Base-by-base conservation (phyloP, 1,139 yeast genomes). In the Suhomyces anneliseae region DNA sequence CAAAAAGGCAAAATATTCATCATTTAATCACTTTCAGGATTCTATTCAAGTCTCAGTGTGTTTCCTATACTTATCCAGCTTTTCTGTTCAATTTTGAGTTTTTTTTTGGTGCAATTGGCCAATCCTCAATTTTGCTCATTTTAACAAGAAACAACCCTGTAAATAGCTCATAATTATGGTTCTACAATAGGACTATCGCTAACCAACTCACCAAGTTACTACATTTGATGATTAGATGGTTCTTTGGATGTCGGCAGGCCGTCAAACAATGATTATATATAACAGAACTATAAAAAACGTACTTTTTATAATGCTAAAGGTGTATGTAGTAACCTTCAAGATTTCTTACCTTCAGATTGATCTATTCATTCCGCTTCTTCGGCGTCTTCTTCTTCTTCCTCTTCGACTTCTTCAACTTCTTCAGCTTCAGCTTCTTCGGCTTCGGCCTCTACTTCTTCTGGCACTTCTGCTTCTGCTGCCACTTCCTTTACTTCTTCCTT, bases 381-480 rank as follows among this genome's bases (percentile, higher is more conserved):
- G 15, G 8, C 32, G 7, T 36, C 42, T 27, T 27, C 14, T 29
- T 37, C 14, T 37, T 24, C 11, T 36, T 45, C 41, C 24, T 29
- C 43, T 33, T 38, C 39, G 9, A 34, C 44, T 36, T 34, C 45
- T 39, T 48, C 53, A 10, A 15, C 45, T 19, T 37, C 49, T 6
- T 26, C 49, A 34, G 42, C 60, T 42, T 53, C 59, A 26, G 39
- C 60, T 38, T 53, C 60, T 43, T 14, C 15, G 15, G 44, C 51
- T 29, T 43, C 53, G 19, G 45, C 52, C 32, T 53, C 53, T 29
- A 15, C 45, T 19, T 37, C 49, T 6, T 26, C 49, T 36, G 46
- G 47, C 15, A 49, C 60, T 42, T 53, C 59, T 26, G 39, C 60
- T 38, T 53, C 60, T 43, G 53, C 61, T 42, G 54, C 63, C 15